Evolutionary conservation across 2,329 filamentous ascomycete species (phyloP).

Genomic region (Cercospora sp.): DNA sequence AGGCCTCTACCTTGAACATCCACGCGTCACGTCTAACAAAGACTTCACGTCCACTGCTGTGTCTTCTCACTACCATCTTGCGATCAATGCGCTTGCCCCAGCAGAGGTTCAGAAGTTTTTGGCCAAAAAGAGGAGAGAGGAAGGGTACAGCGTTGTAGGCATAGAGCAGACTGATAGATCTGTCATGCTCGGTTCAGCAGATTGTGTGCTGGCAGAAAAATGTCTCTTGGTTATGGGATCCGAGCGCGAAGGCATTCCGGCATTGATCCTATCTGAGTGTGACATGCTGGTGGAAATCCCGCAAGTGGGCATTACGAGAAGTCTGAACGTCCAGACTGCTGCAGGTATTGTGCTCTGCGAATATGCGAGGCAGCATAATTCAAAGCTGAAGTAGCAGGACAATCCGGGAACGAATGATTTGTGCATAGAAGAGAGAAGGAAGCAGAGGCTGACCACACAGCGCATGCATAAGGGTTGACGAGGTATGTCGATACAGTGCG

Average conservation of each 20-base stretch:
- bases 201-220: slow-evolving; percentile 39
- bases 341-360: slow-evolving; percentile 55
- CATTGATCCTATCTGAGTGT: slow-evolving; percentile 50
- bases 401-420: neutral
- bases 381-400: slow-evolving; percentile 1
- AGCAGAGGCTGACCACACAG: neutral
- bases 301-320: slow-evolving; percentile 55
- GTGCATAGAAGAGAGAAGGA: neutral
- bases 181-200: slow-evolving; percentile 45
- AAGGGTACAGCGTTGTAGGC: slow-evolving; percentile 54
- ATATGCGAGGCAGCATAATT: slow-evolving; percentile 47
- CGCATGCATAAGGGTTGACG: neutral
- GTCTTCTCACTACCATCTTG: slow-evolving; percentile 52
- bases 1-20: slow-evolving; percentile 47
- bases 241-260: slow-evolving; percentile 55
- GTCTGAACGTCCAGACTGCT: slow-evolving; percentile 58
- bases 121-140: slow-evolving; percentile 45
- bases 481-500: neutral
- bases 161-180: slow-evolving; percentile 57
- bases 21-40: slow-evolving; percentile 46
- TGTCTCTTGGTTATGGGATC: slow-evolving; percentile 51
- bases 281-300: slow-evolving; percentile 56
- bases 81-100: slow-evolving; percentile 42
- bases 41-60: slow-evolving; percentile 55
- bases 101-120: slow-evolving; percentile 41